Conservation (phyloP, 768 basidiomycete species). For the Lactifluus volemus region DNA sequence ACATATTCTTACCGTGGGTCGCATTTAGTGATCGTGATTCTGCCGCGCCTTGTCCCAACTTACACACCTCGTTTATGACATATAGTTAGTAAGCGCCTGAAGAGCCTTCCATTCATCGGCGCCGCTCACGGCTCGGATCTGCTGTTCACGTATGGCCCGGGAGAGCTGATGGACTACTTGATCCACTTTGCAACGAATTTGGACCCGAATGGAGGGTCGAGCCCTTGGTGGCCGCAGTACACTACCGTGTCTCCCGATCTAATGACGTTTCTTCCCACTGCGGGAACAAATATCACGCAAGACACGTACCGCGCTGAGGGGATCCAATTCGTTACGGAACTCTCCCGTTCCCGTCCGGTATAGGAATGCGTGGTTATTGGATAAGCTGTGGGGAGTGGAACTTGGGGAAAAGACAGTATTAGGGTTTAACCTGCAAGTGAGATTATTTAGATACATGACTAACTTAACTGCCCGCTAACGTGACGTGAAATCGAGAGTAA, state of each 20-base stretch:
- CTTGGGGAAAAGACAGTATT: too few relatives aligned
- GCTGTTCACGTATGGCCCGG: conserved; percentile 1
- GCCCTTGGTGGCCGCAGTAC: conserved; percentile 15
- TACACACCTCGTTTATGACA: neutral
- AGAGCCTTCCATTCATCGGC: conserved; percentile 25
- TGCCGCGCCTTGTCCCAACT: neutral
- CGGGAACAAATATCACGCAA: conserved; percentile 3
- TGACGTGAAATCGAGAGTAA: too few relatives aligned
- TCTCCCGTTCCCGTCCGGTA: neutral
- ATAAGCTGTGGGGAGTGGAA: too few relatives aligned
- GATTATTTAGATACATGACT: too few relatives aligned
- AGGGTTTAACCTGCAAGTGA: too few relatives aligned
- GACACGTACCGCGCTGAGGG: conserved; percentile 19
- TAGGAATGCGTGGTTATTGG: too few relatives aligned
- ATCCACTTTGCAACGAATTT: too few relatives aligned
- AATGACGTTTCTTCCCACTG: conserved; percentile 10
- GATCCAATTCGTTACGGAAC: neutral
- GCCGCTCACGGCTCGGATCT: conserved; percentile 17
- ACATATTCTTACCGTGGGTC: conserved; percentile 30
- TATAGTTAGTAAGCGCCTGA: conserved; percentile 29
- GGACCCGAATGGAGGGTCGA: neutral
- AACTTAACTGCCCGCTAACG: too few relatives aligned
- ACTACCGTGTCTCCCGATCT: neutral
- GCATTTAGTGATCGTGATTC: too few relatives aligned
- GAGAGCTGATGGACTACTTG: neutral